Percentiles rank a stretch among this genome's conserved stretches.
Evolutionary conservation across 345 rosid genomes (phyloP).

Genomic region (Euclidium syriacum): DNA sequence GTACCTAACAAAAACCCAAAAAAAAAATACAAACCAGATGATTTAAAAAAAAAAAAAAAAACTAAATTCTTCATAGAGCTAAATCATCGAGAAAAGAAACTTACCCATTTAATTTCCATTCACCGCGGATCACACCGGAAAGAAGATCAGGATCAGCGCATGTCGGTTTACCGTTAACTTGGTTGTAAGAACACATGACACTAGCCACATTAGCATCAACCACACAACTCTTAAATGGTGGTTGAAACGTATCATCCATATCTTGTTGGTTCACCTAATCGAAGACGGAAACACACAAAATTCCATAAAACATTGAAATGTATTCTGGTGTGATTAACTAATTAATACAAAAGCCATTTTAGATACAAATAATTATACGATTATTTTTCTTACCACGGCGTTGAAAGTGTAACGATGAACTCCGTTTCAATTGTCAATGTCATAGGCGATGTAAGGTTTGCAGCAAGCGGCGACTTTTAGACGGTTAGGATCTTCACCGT

Average conservation of each 20-base stretch:
- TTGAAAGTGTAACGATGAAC: constrained; percentile 46
- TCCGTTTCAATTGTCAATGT: constrained; percentile 57
- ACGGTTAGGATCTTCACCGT: constrained; percentile 28
- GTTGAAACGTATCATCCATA: constrained; percentile 57
- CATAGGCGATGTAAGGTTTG: constrained; percentile 64
- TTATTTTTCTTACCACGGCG: constrained; percentile 42
- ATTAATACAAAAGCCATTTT: too few species aligned
- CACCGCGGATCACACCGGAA: constrained; percentile 42
- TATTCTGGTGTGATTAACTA: background rate
- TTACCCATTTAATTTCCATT: constrained; percentile 62
- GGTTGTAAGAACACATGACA: constrained; percentile 68
- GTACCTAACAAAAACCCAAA: constrained; percentile 13
- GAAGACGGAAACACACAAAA: background rate
- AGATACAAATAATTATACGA: background rate
- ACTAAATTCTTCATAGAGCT: background rate
- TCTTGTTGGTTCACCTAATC: constrained; percentile 58
- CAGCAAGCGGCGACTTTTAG: constrained; percentile 71
- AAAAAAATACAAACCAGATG: constrained; percentile 2
- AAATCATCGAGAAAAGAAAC: too few species aligned
- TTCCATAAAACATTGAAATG: background rate
- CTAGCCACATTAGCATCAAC: constrained; percentile 63
- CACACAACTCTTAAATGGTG: constrained; percentile 67
- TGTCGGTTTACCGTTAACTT: constrained; percentile 57
- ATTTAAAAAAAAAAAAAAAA: too few species aligned
- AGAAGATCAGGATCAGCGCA: constrained; percentile 60